Percentiles rank a stretch among this genome's conserved stretches.
Conservation (phyloP, 352 stramenopile genomes). For the Peronospora belbahrii region DNA sequence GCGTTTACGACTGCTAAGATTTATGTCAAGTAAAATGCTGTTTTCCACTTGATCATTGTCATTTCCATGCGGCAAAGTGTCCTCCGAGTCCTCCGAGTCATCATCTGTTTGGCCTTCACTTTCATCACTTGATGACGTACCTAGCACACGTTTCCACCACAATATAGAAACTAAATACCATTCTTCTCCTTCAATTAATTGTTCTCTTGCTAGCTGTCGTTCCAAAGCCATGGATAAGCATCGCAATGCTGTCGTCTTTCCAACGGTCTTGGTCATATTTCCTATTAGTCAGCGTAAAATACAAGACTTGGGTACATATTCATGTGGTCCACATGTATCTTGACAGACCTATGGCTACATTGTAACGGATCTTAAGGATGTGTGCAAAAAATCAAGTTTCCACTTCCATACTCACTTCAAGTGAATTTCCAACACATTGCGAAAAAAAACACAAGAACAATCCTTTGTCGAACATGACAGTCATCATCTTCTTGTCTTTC, state of each 20-base stretch:
- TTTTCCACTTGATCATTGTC: conserved; percentile 29
- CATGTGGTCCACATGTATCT: neutral
- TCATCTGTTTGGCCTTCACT: conserved; percentile 30
- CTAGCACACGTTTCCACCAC: conserved; percentile 50
- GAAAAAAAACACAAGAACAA: neutral
- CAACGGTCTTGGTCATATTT: neutral
- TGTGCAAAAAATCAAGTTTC: neutral
- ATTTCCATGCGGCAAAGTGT: conserved; percentile 4
- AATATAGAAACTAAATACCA: conserved; percentile 51
- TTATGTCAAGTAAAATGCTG: conserved; percentile 40
- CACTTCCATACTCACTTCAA: neutral
- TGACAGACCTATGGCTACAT: neutral
- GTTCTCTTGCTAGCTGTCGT: conserved; percentile 26
- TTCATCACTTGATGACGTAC: conserved; percentile 3
- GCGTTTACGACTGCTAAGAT: conserved; percentile 34
- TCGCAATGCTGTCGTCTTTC: neutral
- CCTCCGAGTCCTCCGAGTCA: conserved; percentile 25
- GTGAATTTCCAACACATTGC: too few species aligned
- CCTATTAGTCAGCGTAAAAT: neutral
- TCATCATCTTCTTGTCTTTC: too few species aligned
- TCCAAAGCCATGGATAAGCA: conserved; percentile 19
- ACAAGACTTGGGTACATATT: neutral
- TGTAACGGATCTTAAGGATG: neutral
- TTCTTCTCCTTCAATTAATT: conserved; percentile 37
- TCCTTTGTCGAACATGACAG: too few species aligned